A percentile compares a stretch with the other conserved stretches of the same genome.
phyloP scores from a whole-genome alignment of 2,329 filamentous ascomycete species.

The Scopulariopsis brevicaulis region DNA sequence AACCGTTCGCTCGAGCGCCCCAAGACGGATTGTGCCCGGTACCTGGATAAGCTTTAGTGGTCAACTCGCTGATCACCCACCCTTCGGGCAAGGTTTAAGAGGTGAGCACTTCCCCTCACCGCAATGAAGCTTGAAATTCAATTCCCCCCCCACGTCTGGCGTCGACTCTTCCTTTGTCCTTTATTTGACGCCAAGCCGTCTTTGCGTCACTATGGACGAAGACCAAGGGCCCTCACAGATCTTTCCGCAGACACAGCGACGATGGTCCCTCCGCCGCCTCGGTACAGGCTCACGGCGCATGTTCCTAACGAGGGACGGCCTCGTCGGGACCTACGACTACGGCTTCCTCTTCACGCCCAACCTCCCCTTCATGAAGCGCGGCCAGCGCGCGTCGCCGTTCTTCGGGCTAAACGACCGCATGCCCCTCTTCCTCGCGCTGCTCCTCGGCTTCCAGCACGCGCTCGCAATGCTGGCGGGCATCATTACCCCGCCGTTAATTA shows the following conservation, averaged over 20 bases:
- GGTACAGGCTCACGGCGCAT: conserved; percentile 18
- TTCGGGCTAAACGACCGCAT: conserved; percentile 74
- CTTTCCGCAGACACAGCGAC: conserved; percentile 25
- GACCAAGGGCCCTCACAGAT: conserved; percentile 40
- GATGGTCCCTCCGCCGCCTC: conserved; percentile 14
- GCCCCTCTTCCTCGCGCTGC: conserved; percentile 60
- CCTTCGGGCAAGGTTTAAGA: not conserved
- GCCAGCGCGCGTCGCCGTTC: conserved; percentile 54
- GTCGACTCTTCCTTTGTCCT: not conserved
- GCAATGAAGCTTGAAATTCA: not conserved
- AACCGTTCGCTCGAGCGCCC: not conserved
- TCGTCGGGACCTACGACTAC: conserved; percentile 85
- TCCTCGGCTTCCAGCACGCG: conserved; percentile 71
- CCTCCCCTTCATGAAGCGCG: conserved; percentile 67
- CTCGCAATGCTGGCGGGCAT: conserved; percentile 66
- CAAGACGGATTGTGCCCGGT: not conserved
- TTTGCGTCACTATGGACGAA: conserved; percentile 35
- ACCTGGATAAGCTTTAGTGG: not conserved
- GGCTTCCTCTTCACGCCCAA: conserved; percentile 74
- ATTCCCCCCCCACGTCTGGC: not conserved
- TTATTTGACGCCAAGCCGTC: not conserved
- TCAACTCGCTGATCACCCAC: not conserved
- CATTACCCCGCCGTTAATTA: conserved; percentile 69
- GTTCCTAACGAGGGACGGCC: conserved; percentile 53
- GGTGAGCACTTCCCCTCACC: not conserved